Conservation (phyloP, 208 protist species). For the Sergeia podlipaevii region DNA sequence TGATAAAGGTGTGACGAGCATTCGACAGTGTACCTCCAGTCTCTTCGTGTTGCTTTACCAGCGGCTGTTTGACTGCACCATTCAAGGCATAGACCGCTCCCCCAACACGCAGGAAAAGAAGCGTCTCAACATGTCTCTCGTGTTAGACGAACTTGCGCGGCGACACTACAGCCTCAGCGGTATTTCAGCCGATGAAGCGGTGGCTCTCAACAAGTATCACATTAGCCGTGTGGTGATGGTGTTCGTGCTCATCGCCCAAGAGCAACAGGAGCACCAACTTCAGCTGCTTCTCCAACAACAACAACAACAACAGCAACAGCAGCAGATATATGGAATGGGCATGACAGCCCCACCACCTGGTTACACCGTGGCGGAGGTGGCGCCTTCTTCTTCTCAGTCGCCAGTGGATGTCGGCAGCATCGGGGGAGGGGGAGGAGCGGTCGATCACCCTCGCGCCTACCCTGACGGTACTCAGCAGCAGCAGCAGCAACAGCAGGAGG, state of each 20-base stretch:
- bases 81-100: slow-evolving; percentile 56
- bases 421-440: not conserved
- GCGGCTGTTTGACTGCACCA: slow-evolving; percentile 69
- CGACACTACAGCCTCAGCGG: slow-evolving; percentile 42
- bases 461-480: not conserved
- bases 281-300: not conserved
- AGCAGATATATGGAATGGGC: slow-evolving; percentile 2
- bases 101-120: slow-evolving; percentile 79
- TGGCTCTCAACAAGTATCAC: slow-evolving; percentile 76
- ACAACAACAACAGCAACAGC: slow-evolving; percentile 1
- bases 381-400: not conserved
- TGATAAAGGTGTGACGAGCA: slow-evolving; percentile 47
- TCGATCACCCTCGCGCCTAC: not conserved
- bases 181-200: slow-evolving; percentile 74
- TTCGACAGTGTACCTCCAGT: slow-evolving; percentile 83
- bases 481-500: slow-evolving; percentile 3
- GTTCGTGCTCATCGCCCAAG: slow-evolving; percentile 63
- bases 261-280: slow-evolving; percentile 18
- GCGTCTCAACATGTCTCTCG: slow-evolving; percentile 61
- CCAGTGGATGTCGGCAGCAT: not conserved
- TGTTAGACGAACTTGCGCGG: slow-evolving; percentile 66
- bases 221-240: slow-evolving; percentile 77
- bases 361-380: slow-evolving; percentile 45
- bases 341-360: slow-evolving; percentile 19
- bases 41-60: slow-evolving; percentile 87